phyloP scores from a whole-genome alignment of 2,329 filamentous ascomycete species.

The Ceratocystis destructans region DNA sequence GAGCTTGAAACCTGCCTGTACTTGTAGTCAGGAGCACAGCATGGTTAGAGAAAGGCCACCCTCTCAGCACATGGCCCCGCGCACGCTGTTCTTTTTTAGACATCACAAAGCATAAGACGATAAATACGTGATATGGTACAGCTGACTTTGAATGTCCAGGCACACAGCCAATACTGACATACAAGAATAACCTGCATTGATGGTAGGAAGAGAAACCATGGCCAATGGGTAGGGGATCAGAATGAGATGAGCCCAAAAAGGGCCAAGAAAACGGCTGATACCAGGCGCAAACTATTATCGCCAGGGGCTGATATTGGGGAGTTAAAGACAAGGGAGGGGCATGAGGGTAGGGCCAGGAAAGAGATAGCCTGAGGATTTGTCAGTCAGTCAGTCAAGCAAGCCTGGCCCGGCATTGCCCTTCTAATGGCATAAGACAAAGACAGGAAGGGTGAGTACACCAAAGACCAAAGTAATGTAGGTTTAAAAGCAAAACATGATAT shows the following conservation, averaged over 20 bases:
- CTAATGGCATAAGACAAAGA: background rate
- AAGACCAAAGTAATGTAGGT: background rate
- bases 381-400: background rate
- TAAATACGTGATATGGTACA: background rate
- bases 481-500: background rate
- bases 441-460: background rate
- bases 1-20: background rate
- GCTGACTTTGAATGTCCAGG: background rate
- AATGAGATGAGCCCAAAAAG: background rate
- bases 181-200: constrained; percentile 5
- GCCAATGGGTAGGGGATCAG: background rate
- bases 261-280: background rate
- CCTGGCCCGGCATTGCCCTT: background rate
- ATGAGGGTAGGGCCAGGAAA: background rate
- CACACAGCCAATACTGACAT: background rate
- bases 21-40: background rate
- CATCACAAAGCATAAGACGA: background rate
- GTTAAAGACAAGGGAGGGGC: background rate
- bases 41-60: background rate
- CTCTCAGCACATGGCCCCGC: too few relatives aligned
- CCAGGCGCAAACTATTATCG: constrained; percentile 4
- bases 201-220: background rate
- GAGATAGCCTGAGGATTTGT: background rate
- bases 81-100: background rate
- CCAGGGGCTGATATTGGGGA: constrained; percentile 1